These are phyloP conservation scores for Colletotrichum neosansevieriae DNA, from an alignment of 2,329 filamentous ascomycete genomes.

Conservation along the genomic window DNA sequence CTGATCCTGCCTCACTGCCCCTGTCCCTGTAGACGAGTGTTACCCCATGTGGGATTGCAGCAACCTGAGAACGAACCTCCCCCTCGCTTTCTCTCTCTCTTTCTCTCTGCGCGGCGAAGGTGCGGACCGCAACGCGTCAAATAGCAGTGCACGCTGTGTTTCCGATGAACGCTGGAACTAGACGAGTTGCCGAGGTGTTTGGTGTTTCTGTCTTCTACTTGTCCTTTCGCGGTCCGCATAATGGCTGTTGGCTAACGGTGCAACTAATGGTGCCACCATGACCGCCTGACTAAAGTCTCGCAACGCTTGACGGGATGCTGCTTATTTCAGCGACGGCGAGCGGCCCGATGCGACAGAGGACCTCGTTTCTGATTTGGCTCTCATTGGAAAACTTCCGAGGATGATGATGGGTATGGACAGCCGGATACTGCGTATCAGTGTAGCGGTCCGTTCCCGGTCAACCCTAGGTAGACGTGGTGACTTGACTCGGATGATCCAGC, in stretches of 20 bases:
- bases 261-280: background rate
- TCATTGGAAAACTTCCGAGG: background rate
- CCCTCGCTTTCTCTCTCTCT: slow-evolving; percentile 24
- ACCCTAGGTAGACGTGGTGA: background rate
- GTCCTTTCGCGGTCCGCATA: background rate
- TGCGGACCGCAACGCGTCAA: slow-evolving; percentile 10
- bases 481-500: slow-evolving; percentile 8
- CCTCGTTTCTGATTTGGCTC: background rate
- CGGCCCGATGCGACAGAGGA: slow-evolving; percentile 21
- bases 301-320: slow-evolving; percentile 6
- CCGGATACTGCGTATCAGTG: background rate
- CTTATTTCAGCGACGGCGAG: slow-evolving; percentile 7
- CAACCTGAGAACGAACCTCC: slow-evolving; percentile 10
- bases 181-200: slow-evolving; percentile 23
- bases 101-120: slow-evolving; percentile 1
- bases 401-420: background rate
- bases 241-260: background rate
- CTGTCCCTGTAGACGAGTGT: slow-evolving; percentile 7
- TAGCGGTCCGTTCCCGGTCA: slow-evolving; percentile 1
- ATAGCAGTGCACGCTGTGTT: slow-evolving; percentile 11
- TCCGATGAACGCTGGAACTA: slow-evolving; percentile 22
- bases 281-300: background rate
- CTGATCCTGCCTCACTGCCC: slow-evolving; percentile 11
- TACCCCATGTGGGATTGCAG: slow-evolving; percentile 7
- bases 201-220: background rate